Percentiles rank a stretch among this genome's conserved stretches.
Conservation (phyloP, 768 basidiomycete species). For the Kwoniella sp. region DNA sequence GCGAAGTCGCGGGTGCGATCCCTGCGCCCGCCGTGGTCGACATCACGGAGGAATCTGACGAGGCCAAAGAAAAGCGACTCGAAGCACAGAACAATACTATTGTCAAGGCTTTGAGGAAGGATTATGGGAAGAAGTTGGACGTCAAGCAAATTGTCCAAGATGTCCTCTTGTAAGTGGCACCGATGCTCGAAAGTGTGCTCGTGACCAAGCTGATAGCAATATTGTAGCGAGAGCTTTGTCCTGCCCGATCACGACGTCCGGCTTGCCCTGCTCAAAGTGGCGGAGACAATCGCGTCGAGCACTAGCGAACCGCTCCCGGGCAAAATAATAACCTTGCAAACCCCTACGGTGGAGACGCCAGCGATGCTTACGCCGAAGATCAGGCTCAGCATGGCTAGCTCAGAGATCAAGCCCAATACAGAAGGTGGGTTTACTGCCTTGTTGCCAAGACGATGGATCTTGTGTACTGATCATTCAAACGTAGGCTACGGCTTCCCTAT, state of each 20-base stretch:
- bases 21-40: slow-evolving; percentile 50
- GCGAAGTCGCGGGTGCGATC: slow-evolving; percentile 66
- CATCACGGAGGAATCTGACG: slow-evolving; percentile 68
- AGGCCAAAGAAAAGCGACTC: slow-evolving; percentile 57
- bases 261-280: slow-evolving; percentile 86
- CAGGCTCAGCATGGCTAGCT: slow-evolving; percentile 60
- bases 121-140: slow-evolving; percentile 72
- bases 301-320: slow-evolving; percentile 82
- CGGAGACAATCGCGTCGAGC: slow-evolving; percentile 82
- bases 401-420: slow-evolving; percentile 18
- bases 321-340: slow-evolving; percentile 75
- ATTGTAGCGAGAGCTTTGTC: slow-evolving; percentile 25
- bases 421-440: slow-evolving; percentile 7
- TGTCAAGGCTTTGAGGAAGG: slow-evolving; percentile 84
- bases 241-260: slow-evolving; percentile 78
- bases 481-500: slow-evolving; percentile 31
- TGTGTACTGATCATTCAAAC: neutral
- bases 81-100: slow-evolving; percentile 71
- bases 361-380: slow-evolving; percentile 60
- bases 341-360: slow-evolving; percentile 68
- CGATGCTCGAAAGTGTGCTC: neutral
- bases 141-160: slow-evolving; percentile 80
- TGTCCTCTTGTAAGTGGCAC: slow-evolving; percentile 68
- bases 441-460: neutral
- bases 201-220: slow-evolving; percentile 1